Evolutionary conservation across 208 protist species (phyloP).

Genomic region (Blastocrithidia nonstop): DNA sequence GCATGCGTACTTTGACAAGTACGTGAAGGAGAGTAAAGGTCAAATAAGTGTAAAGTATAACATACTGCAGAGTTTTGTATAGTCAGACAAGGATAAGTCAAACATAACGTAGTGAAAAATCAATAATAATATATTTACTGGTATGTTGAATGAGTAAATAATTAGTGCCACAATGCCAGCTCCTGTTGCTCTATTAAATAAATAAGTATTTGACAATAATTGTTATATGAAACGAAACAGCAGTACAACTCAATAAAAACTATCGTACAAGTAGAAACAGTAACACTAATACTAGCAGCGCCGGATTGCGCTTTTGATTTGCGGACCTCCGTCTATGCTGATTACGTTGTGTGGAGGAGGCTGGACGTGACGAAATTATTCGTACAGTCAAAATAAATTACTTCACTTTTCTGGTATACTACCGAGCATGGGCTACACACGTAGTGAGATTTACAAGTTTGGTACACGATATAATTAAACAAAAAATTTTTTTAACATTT

Average conservation of each 20-base stretch:
- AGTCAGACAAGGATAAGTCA: no score
- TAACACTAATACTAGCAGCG: no score
- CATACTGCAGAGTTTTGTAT: conserved; percentile 16
- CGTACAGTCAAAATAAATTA: conserved; percentile 64
- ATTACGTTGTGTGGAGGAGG: conserved; percentile 51
- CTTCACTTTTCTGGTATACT: conserved; percentile 67
- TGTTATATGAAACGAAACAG: no score
- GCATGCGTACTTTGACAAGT: conserved; percentile 23
- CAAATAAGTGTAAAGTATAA: conserved; percentile 47
- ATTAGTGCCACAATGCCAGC: conserved; percentile 5
- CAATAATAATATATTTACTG: conserved; percentile 6
- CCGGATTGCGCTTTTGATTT: no score
- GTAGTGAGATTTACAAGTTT: conserved; percentile 79
- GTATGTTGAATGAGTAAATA: conserved; percentile 3
- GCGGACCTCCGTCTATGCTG: conserved; percentile 66
- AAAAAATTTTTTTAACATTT: no score
- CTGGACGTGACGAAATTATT: conserved; percentile 32
- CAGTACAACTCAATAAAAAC: no score
- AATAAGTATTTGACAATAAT: no score
- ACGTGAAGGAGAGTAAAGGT: conserved; percentile 11
- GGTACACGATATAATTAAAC: no score
- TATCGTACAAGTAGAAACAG: no score
- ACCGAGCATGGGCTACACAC: conserved; percentile 72
- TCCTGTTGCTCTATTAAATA: no score
- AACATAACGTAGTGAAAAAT: no score